Base-by-base conservation (phyloP, 371 early-diverging fungal genomes). In the Mucor indicus region DNA sequence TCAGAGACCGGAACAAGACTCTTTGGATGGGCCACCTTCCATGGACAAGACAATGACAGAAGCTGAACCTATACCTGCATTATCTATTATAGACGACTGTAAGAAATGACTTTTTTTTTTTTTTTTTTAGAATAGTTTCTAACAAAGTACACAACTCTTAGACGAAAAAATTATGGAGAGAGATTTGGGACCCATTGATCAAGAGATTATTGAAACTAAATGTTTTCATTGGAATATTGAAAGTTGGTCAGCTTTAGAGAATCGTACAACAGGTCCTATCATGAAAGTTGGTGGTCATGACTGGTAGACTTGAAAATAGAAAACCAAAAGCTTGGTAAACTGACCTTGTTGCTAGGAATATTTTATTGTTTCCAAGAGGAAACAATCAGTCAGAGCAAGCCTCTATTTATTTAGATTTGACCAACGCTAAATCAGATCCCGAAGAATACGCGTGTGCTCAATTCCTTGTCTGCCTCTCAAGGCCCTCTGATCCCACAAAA, bases 361-460 rank as follows among this genome's bases (percentile, higher is more conserved):
- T 95, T 17, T 69, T 96, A 2, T 62, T 95, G 27, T 96, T 94
- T 66, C 97, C 97, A 32, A 77, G 66, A 29, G 97, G 97, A 29
- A 96, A 96, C 72, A 74, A 83, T 37, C 74, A 69, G 21, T 32
- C 20, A 1, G 88, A 92, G 16, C 65, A 55, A 1, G 64, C 88
- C 11, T 89, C 95, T 11, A 64, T 90, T 30, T 96, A 91, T 63
- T 57, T 95, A 33, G 94, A 95, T 39, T 84, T 83, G 55, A 77
- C 87, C 27, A 87, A 92, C 48, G 85, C n/a, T 13, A 33, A 13
- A 33, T 4, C 6, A 11, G 4, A 25, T 3, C 91, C 93, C 57
- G 82, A 67, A 22, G 57, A 63, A 36, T 89, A 87, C 53, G 77
- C 77, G 19, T 95, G 95, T 56, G 92, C 87, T 16, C 83, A 86